Conservation (phyloP, 2,329 filamentous ascomycete species). For the Dactylellina leptospora region DNA sequence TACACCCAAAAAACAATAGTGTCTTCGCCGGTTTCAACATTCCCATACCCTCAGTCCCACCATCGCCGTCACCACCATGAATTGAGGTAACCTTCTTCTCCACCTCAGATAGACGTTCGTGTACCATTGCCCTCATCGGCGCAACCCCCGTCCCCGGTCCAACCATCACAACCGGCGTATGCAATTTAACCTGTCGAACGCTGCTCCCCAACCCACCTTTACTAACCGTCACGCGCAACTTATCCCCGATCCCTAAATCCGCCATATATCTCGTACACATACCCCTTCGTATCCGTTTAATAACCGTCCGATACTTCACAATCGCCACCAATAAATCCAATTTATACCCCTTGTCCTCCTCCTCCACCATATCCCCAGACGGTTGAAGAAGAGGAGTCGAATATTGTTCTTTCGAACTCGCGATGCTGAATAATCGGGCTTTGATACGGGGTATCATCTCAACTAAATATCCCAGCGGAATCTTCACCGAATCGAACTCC, state of each 20-base stretch:
- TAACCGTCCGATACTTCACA: slow-evolving; percentile 88
- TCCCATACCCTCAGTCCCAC: slow-evolving; percentile 26
- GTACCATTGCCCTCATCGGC: slow-evolving; percentile 81
- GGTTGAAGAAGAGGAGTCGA: slow-evolving; percentile 51
- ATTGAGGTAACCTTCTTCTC: too few species aligned
- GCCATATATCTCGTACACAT: slow-evolving; percentile 89
- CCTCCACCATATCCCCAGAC: slow-evolving; percentile 59
- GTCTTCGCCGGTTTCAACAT: slow-evolving; percentile 61
- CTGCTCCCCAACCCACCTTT: slow-evolving; percentile 63
- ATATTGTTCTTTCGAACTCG: slow-evolving; percentile 70
- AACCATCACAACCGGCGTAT: slow-evolving; percentile 75
- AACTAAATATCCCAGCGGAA: slow-evolving; percentile 77
- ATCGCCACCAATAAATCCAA: slow-evolving; percentile 84
- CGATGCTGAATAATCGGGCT: slow-evolving; percentile 93
- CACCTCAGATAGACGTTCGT: slow-evolving; percentile 67
- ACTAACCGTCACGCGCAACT: slow-evolving; percentile 69
- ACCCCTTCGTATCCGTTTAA: slow-evolving; percentile 82
- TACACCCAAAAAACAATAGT: slow-evolving; percentile 83
- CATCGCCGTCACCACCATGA: too few species aligned
- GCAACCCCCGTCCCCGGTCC: slow-evolving; percentile 88
- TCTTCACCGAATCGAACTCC: slow-evolving; percentile 83
- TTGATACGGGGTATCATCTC: slow-evolving; percentile 81
- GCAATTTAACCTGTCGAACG: slow-evolving; percentile 61
- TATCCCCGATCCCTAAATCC: slow-evolving; percentile 68
- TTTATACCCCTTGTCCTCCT: slow-evolving; percentile 59